Base-by-base conservation (phyloP, 2,329 filamentous ascomycete genomes). In the Fusarium euwallaceae region DNA sequence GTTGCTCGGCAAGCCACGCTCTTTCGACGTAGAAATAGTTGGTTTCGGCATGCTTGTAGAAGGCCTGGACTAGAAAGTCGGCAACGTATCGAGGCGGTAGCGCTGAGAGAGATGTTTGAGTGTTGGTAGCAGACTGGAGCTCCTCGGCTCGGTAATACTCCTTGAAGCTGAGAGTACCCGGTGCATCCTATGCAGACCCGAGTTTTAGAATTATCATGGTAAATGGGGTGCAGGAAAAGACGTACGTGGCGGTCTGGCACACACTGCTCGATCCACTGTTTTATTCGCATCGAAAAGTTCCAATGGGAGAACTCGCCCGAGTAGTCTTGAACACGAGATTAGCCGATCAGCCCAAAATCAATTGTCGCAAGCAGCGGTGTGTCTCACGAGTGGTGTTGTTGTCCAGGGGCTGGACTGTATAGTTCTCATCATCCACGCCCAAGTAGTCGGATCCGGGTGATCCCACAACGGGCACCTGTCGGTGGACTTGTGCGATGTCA, bases 291-390 rank as follows among this genome's bases (percentile, higher is more conserved):
- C 45, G 86, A 87, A 73, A 88, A 88, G 71, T 88, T 87, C 85
- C 86, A 88, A 66, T 88, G 86, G 2, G 86, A 88, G 73, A 88
- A 87, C 70, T 88, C 86, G 10, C 86, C 86, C 1, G 86, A 88
- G 68, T 87, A 88, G 64, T 88, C 86, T 88, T 48, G 6, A 6
- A 41, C 5, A 16, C 1, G 27, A 53, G 14, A 48, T 78, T 68
- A 43, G 65, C 45, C 36, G 70, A 37, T 58, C 66, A 64, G 27
- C 72, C 58, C 11, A 64, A 53, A 53, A 17, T 4, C 45, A 36
- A 29, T 37, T 56, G 51, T 53, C 53, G 29, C 17, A 63, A 66
- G n/a, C 43, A 60, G 37, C 65, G 61, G 43, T 22, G 14, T 39
- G 16, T 71, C 83, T 79, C 71, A 85, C 84, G 84, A 39, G 83